Percentiles rank a stretch among this genome's conserved stretches.
These are phyloP conservation scores for Malassezia caprae DNA, from an alignment of 1,284 basidiomycete genomes.

Conservation along the genomic window DNA sequence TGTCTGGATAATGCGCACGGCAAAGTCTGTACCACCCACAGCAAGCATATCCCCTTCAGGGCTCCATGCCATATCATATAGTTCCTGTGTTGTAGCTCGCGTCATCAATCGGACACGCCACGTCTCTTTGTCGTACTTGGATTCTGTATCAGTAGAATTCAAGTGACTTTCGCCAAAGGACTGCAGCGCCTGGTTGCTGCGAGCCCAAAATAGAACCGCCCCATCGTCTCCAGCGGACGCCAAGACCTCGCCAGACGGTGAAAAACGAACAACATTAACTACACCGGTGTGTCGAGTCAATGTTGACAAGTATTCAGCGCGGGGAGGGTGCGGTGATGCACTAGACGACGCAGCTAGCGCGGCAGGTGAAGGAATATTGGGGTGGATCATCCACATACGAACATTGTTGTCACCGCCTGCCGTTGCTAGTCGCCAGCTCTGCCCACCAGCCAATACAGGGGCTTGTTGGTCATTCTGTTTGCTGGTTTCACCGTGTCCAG, in stretches of 20 bases:
- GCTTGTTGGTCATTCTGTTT: conserved; percentile 14
- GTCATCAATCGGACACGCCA: conserved; percentile 87
- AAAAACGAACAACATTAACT: conserved; percentile 93
- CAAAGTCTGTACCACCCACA: conserved; percentile 91
- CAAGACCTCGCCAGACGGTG: conserved; percentile 54
- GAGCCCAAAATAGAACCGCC: conserved; percentile 91
- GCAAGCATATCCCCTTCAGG: conserved; percentile 87
- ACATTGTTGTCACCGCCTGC: conserved; percentile 96
- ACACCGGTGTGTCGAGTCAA: conserved; percentile 83
- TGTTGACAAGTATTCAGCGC: conserved; percentile 90
- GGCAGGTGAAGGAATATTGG: conserved; percentile 46
- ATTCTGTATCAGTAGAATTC: conserved; percentile 63
- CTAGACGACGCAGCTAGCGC: conserved; percentile 54
- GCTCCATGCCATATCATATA: conserved; percentile 95
- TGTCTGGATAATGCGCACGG: conserved; percentile 70
- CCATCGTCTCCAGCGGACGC: conserved; percentile 63
- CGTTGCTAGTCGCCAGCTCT: conserved; percentile 77
- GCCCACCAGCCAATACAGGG: conserved; percentile 47
- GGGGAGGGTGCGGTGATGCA: conserved; percentile 55
- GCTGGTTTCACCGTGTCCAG: conserved; percentile 15
- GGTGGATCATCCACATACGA: conserved; percentile 46
- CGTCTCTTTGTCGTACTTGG: conserved; percentile 80
- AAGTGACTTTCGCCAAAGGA: conserved; percentile 57
- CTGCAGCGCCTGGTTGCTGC: conserved; percentile 58
- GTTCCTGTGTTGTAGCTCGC: conserved; percentile 58